Percentiles rank a stretch among this genome's conserved stretches.
Evolutionary conservation across 2,329 filamentous ascomycete species (phyloP).

Genomic region (Clonostachys solani): DNA sequence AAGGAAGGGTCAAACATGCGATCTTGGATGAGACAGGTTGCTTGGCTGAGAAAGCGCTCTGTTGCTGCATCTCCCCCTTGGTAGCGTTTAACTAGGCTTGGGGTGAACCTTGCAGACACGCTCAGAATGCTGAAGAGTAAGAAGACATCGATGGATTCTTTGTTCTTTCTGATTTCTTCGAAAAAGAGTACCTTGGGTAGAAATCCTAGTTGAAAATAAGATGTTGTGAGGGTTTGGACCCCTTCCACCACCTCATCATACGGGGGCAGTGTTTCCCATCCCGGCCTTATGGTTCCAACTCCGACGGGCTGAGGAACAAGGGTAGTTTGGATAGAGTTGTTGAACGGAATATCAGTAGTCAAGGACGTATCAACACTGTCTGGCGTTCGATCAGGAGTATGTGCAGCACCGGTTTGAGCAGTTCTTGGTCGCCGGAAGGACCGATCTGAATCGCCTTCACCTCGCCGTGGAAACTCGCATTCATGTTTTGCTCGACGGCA

Average conservation of each 20-base stretch:
- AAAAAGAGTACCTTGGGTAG: constrained; percentile 22
- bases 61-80: constrained; percentile 14
- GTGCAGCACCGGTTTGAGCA: too few species aligned
- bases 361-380: too few species aligned
- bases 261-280: constrained; percentile 26
- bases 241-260: constrained; percentile 18
- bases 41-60: constrained; percentile 15
- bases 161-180: constrained; percentile 11
- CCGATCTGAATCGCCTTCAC: background rate
- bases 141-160: constrained; percentile 15
- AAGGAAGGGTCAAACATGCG: constrained; percentile 21
- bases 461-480: background rate
- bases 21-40: constrained; percentile 11
- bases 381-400: too few species aligned
- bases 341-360: too few species aligned
- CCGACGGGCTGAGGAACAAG: too few species aligned
- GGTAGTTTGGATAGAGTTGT: too few species aligned
- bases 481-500: background rate
- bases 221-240: constrained; percentile 17
- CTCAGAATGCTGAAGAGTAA: constrained; percentile 19
- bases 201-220: constrained; percentile 24
- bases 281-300: background rate
- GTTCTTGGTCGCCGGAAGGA: background rate
- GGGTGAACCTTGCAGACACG: constrained; percentile 22
- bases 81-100: constrained; percentile 14